Conservation (phyloP, 2,329 filamentous ascomycete species). For the Fusarium sp. region DNA sequence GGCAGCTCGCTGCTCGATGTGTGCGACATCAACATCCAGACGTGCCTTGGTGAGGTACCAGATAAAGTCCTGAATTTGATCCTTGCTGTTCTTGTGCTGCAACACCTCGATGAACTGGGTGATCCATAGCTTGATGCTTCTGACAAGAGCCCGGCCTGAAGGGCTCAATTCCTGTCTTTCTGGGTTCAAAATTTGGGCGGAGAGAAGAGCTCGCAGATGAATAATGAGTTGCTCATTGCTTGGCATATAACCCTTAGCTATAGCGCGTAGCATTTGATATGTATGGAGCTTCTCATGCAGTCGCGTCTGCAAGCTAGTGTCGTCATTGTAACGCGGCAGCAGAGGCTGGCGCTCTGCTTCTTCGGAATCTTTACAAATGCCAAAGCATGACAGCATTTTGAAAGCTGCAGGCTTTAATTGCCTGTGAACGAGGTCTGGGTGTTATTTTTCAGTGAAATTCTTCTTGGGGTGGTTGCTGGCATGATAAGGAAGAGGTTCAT, state of each 20-base stretch:
- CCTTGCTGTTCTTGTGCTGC: conserved; percentile 81
- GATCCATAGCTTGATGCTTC: conserved; percentile 78
- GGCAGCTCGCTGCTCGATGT: conserved; percentile 46
- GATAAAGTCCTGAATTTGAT: conserved; percentile 91
- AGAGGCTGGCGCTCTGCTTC: conserved; percentile 79
- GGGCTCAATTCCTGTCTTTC: conserved; percentile 76
- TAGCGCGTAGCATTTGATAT: conserved; percentile 89
- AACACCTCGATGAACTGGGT: conserved; percentile 85
- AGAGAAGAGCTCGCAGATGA: conserved; percentile 82
- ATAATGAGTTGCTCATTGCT: conserved; percentile 86
- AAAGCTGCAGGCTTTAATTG: neutral
- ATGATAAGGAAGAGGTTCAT: conserved; percentile 8
- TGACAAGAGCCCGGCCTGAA: conserved; percentile 78
- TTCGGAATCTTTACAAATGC: conserved; percentile 60
- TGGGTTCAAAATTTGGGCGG: conserved; percentile 82
- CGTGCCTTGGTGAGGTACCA: conserved; percentile 85
- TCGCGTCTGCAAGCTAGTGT: conserved; percentile 79
- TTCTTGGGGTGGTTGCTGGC: neutral
- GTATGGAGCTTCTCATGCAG: conserved; percentile 91
- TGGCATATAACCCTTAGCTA: conserved; percentile 89
- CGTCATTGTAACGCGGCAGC: conserved; percentile 84
- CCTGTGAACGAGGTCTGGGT: neutral
- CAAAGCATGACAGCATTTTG: conserved; percentile 73
- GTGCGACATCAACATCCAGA: conserved; percentile 56
- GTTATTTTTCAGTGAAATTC: neutral